phyloP scores from a whole-genome alignment of 768 basidiomycete species.

The Pholiota molesta region DNA sequence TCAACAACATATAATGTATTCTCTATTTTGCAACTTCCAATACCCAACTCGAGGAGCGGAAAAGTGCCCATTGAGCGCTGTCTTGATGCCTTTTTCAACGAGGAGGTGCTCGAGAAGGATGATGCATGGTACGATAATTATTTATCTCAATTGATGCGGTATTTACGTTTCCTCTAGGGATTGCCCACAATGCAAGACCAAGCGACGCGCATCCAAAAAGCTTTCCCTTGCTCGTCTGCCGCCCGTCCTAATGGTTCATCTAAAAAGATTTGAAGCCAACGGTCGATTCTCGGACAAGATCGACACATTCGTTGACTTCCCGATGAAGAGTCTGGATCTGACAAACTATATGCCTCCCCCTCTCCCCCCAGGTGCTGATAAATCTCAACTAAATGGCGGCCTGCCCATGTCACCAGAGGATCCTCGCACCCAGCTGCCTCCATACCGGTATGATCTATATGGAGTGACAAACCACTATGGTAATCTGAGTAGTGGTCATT shows the following conservation, averaged over 20 bases:
- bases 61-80: conserved; percentile 79
- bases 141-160: too few relatives aligned
- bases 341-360: conserved; percentile 87
- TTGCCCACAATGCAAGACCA: conserved; percentile 91
- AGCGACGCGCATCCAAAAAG: conserved; percentile 84
- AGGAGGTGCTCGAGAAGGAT: conserved; percentile 88
- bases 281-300: conserved; percentile 96
- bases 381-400: conserved; percentile 47
- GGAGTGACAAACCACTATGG: conserved; percentile 97
- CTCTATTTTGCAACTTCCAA: conserved; percentile 91
- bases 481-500: conserved; percentile 92
- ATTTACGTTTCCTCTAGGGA: conserved; percentile 56
- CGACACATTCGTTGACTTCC: conserved; percentile 94
- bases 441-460: conserved; percentile 93
- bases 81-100: conserved; percentile 87
- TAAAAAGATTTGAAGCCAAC: conserved; percentile 91
- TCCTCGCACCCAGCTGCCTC: conserved; percentile 81
- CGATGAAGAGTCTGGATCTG: conserved; percentile 60
- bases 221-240: conserved; percentile 92
- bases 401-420: conserved; percentile 57
- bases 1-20: conserved; percentile 97
- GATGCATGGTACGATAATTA: conserved; percentile 79
- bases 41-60: conserved; percentile 65
- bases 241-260: conserved; percentile 88
- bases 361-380: conserved; percentile 64